A percentile compares a stretch with the other conserved stretches of the same genome.
These are phyloP conservation scores for Phoma sp. DNA, from an alignment of 2,329 filamentous ascomycete species.

Conservation along the genomic window DNA sequence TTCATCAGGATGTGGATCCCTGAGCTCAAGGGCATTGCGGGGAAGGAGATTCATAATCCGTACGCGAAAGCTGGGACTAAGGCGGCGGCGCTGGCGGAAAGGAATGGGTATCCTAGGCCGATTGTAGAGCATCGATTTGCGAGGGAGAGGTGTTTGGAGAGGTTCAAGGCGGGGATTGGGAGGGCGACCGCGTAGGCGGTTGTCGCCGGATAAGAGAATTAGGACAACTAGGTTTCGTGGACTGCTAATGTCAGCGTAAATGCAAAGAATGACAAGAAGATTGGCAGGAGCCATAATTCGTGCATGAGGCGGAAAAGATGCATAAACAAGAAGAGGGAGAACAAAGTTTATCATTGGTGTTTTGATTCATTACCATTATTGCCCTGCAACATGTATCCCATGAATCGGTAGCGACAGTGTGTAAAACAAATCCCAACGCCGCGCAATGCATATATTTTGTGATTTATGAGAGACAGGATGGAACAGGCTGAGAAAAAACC, in stretches of 20 bases:
- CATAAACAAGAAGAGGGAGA: background rate
- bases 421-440: conserved; percentile 23
- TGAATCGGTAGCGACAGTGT: conserved; percentile 16
- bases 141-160: conserved; percentile 69
- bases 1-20: conserved; percentile 86
- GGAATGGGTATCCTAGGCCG: conserved; percentile 73
- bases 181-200: conserved; percentile 53
- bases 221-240: too few species aligned
- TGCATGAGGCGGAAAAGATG: too few species aligned
- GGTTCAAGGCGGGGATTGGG: conserved; percentile 72
- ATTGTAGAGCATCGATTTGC: conserved; percentile 77
- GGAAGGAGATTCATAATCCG: conserved; percentile 80
- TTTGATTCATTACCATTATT: conserved; percentile 21
- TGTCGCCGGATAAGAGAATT: too few species aligned
- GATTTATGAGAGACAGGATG: background rate
- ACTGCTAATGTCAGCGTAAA: too few species aligned
- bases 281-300: too few species aligned
- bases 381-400: conserved; percentile 10
- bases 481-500: too few species aligned
- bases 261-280: too few species aligned
- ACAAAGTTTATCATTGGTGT: background rate
- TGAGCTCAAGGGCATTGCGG: conserved; percentile 69
- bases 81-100: conserved; percentile 64
- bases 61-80: conserved; percentile 65
- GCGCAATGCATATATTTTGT: conserved; percentile 28